Base-by-base conservation (phyloP, 768 basidiomycete genomes). In the Xerocomellus dryophilus region DNA sequence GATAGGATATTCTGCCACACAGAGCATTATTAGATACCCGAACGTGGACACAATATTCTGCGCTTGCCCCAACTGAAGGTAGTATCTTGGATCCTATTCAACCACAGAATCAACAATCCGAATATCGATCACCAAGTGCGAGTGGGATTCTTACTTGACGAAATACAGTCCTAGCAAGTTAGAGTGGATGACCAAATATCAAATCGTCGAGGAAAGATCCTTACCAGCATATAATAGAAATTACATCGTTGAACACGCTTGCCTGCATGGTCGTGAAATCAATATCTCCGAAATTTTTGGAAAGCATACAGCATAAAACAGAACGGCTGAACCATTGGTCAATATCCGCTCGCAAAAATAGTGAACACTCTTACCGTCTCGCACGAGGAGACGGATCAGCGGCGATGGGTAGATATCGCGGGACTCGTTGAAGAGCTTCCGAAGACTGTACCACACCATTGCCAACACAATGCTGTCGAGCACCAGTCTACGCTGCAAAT, bases 401-500 rank as follows among this genome's bases (percentile, higher is more conserved):
- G 31, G 35, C 15, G 61, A 66, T 3, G 54, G 45, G 11, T 15
- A 17, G 20, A 44, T 5, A 2, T 8, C 14, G 20, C 5, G 18
- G 18, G 36, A 42, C 27, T 31, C 53, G 9, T 10, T 36, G 1
- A 21, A 34, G 15, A 42, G 27, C 27, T 27, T 21, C 10, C 31
- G 51, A 31, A 69, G 60, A 34, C 47, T 45, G 10, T 3, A 23
- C 4, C 10, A 45, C 6, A 65, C 38, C 15, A 54, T 2, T 0
- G 21, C 40, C 12, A 68, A 41, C 12, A 57, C 12, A 9, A 43
- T 1, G 14, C 7, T 43, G n/a, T 67, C 66, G 8, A 70, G 38
- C 14, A n/a, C 0, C 8, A 66, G 17, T 29, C 68, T 67, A 31
- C 14, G 11, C 32, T 11, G 32, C 27, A 27, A 8, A 27, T 27